Evolutionary conservation across 345 rosid genomes (phyloP).

Genomic region (Aquilaria yunnanensis): DNA sequence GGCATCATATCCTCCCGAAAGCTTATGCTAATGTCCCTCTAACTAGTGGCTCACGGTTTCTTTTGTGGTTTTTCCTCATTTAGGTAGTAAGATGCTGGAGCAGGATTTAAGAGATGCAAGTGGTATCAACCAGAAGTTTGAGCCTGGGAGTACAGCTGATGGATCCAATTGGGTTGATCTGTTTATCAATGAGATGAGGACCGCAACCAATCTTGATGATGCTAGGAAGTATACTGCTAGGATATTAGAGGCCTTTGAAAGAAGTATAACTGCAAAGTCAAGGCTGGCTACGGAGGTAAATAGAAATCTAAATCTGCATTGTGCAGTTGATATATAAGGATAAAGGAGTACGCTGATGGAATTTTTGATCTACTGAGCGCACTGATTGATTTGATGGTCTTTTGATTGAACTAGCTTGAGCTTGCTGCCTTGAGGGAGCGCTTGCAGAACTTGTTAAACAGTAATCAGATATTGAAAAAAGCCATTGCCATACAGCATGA

Average conservation of each 20-base stretch:
- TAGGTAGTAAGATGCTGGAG: conserved; percentile 20
- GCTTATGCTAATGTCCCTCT: too few species aligned
- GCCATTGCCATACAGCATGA: conserved; percentile 42
- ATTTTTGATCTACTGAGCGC: too few species aligned
- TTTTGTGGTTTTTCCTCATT: background rate
- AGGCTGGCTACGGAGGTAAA: conserved; percentile 32
- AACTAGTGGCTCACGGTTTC: background rate
- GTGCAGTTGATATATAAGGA: background rate
- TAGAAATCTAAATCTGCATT: background rate
- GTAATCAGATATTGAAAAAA: conserved; percentile 45
- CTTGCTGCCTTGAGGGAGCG: conserved; percentile 29
- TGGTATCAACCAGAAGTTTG: conserved; percentile 2
- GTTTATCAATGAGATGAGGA: conserved; percentile 41
- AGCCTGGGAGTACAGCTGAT: conserved; percentile 11
- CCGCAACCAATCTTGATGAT: conserved; percentile 30
- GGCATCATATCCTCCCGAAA: too few species aligned
- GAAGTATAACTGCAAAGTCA: conserved; percentile 21
- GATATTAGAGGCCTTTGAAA: conserved; percentile 41
- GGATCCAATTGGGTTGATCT: conserved; percentile 46
- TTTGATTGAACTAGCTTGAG: conserved; percentile 28
- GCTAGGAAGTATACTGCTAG: conserved; percentile 31
- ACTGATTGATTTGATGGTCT: background rate
- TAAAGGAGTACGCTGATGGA: too few species aligned
- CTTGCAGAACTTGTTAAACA: conserved; percentile 34
- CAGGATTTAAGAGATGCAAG: conserved; percentile 11